Conservation (phyloP, 306 rosid genomes). For the Psophocarpus tetragonolobus region DNA sequence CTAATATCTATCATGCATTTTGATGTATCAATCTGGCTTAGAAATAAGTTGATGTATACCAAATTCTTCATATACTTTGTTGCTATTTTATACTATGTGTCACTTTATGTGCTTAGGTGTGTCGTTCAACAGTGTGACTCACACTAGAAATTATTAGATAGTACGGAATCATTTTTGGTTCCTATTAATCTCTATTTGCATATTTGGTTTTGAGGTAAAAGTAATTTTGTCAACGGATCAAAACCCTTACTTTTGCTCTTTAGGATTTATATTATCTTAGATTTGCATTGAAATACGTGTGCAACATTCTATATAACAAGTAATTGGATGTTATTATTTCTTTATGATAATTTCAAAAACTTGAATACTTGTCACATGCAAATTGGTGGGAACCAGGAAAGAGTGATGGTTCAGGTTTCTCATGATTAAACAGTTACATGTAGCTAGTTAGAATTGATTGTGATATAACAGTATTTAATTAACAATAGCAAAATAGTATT, state of each 20-base stretch:
- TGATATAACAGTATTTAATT: too few relatives aligned
- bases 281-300: too few relatives aligned
- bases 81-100: background rate
- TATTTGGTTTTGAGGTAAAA: too few relatives aligned
- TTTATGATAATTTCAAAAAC: background rate
- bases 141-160: background rate
- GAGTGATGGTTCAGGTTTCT: too few relatives aligned
- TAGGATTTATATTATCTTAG: too few relatives aligned
- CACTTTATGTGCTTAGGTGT: background rate
- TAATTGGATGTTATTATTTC: background rate
- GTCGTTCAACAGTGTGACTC: background rate
- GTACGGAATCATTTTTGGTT: too few relatives aligned
- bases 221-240: too few relatives aligned
- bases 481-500: too few relatives aligned
- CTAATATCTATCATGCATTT: background rate
- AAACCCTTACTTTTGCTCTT: too few relatives aligned
- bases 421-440: background rate
- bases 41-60: background rate
- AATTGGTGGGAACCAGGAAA: too few relatives aligned
- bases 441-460: background rate
- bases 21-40: background rate
- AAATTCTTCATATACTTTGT: background rate
- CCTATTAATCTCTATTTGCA: too few relatives aligned
- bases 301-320: background rate
- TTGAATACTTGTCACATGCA: too few relatives aligned